These are phyloP conservation scores for Orbilia quercus DNA, from an alignment of 2,329 filamentous ascomycete genomes.

Conservation along the genomic window DNA sequence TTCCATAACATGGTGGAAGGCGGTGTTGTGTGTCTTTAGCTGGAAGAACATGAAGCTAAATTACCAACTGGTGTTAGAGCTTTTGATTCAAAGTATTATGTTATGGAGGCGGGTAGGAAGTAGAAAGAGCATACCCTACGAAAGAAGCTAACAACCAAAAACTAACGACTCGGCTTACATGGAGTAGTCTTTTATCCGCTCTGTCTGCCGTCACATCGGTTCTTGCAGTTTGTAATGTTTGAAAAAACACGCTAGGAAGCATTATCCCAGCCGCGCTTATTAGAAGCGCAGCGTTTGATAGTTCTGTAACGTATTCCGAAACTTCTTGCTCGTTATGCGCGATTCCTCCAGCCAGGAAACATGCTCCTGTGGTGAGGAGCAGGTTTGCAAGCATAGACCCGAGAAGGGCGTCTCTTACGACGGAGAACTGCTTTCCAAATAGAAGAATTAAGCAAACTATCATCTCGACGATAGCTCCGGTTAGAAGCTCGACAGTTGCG, in stretches of 20 bases:
- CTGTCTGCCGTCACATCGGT: neutral
- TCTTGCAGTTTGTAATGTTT: constrained; percentile 9
- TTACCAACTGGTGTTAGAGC: neutral
- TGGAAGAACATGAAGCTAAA: constrained; percentile 38
- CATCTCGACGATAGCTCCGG: constrained; percentile 82
- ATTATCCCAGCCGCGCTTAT: constrained; percentile 40
- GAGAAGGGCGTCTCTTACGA: constrained; percentile 84
- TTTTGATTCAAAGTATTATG: neutral
- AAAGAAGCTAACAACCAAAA: constrained; percentile 17
- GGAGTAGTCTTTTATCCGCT: constrained; percentile 13
- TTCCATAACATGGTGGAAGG: constrained; percentile 34
- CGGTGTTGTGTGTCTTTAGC: constrained; percentile 31
- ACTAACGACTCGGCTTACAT: constrained; percentile 22
- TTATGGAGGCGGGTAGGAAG: too few species aligned
- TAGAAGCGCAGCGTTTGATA: constrained; percentile 43
- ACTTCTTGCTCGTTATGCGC: constrained; percentile 43
- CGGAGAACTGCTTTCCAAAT: constrained; percentile 69
- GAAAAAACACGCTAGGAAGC: constrained; percentile 46
- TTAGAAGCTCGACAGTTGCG: constrained; percentile 71
- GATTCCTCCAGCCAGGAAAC: constrained; percentile 81
- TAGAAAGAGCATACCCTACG: constrained; percentile 4
- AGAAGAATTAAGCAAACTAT: constrained; percentile 83
- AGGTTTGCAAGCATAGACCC: constrained; percentile 86
- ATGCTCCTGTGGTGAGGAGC: constrained; percentile 80
- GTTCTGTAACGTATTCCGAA: constrained; percentile 40